Evolutionary conservation across 345 rosid species (phyloP).

Genomic region (Dimocarpus longan): DNA sequence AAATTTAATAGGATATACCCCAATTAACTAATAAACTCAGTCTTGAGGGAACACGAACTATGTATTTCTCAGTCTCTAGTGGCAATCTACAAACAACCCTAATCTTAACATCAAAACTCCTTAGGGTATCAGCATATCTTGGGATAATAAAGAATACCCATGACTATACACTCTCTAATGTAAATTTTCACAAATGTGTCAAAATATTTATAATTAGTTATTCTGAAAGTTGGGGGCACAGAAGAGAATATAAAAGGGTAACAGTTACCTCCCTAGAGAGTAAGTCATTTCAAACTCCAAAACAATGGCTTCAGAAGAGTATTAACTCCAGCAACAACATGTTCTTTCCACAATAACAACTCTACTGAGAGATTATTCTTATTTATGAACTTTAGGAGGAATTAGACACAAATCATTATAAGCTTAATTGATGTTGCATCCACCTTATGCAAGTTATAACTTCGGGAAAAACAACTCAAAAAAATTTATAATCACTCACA

Average conservation of each 20-base stretch:
- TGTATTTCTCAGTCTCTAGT: background rate
- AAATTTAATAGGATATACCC: background rate
- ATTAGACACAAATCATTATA: background rate
- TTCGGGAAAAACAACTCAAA: background rate
- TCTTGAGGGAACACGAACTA: background rate
- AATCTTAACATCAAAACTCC: constrained; percentile 2
- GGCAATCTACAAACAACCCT: background rate
- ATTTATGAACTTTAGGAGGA: background rate
- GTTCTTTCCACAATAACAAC: background rate
- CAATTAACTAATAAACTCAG: background rate
- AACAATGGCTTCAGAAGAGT: background rate
- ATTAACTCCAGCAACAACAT: background rate
- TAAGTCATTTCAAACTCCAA: background rate
- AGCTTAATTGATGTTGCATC: background rate
- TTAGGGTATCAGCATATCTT: background rate
- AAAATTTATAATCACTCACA: background rate
- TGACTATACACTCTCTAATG: background rate
- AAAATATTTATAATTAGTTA: background rate
- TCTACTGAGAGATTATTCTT: background rate
- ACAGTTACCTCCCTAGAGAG: background rate
- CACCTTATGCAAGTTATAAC: background rate
- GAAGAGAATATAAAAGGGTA: background rate
- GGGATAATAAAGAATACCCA: background rate
- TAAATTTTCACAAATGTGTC: background rate
- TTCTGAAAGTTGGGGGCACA: background rate